Base-by-base conservation (phyloP, 331 rosid species). In the Saraca asoca region DNA sequence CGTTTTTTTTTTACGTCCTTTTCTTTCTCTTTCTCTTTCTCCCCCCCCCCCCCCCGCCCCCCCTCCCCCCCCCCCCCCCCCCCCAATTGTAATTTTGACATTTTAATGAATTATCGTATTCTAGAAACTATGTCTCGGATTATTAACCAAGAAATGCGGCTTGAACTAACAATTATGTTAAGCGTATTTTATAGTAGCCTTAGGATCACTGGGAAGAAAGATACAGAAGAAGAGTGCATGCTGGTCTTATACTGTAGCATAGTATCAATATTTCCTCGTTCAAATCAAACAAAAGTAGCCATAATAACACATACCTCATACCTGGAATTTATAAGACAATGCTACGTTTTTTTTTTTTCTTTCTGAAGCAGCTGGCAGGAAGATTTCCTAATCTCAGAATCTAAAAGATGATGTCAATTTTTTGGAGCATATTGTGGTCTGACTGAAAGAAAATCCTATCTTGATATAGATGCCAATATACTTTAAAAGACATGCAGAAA, bases 101-200 rank as follows among this genome's bases (percentile, higher is more conserved):
- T 72, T 53, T 64, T 38, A 78, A 62, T 72, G 58, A 62, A 72
- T 39, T 54, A 54, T 60, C 62, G 9, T 38, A 46, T 72, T 62
- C 52, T 67, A 34, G 33, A 39, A 62, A 61, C 24, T 9, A 13
- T 45, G 41, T 68, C 58, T 24, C 31, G 51, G 7, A 29, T 55
- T 64, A 56, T 71, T 16, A 42, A 62, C 17, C 33, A 48, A 9
- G 12, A 56, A 44, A 46, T 56, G 64, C 14, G 31, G 31, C 31
- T 24, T 24, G 31, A 24, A 24, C 31, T 24, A 24, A 3, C 1
- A 24, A 24, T 3, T 24, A 24, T 3, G 31, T 3, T 46, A 11
- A 12, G 2, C 12, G 51, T 17, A 11, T 44, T 44, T 44, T 1
- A 10, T 44, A 12, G 17, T 5, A 7, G 51, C 16, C 17, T 46